phyloP scores from a whole-genome alignment of 768 basidiomycete species.

The Lactifluus subvellereus region DNA sequence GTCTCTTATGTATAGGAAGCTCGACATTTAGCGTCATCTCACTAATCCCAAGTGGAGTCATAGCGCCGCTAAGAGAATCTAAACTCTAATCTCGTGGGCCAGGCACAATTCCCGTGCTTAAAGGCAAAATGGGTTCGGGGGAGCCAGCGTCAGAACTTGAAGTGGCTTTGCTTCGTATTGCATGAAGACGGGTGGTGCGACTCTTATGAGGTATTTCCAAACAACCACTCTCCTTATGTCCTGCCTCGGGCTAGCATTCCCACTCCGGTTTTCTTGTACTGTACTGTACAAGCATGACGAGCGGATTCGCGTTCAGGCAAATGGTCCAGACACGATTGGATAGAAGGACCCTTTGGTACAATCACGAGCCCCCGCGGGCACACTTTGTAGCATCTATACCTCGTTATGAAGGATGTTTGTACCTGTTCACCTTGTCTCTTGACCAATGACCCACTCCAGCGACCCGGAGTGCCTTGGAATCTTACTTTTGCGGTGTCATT shows the following conservation, averaged over 20 bases:
- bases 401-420: no score
- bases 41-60: neutral
- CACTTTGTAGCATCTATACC: neutral
- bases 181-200: no score
- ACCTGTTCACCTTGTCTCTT: neutral
- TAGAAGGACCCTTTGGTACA: neutral
- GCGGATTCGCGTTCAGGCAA: neutral
- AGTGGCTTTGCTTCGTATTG: no score
- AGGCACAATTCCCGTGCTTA: neutral
- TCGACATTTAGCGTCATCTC: neutral
- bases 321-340: neutral
- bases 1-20: neutral
- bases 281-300: no score
- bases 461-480: neutral
- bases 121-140: neutral
- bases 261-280: neutral
- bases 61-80: neutral
- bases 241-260: no score
- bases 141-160: neutral
- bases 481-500: no score
- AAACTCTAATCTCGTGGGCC: neutral
- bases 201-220: no score
- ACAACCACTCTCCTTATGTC: no score
- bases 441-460: neutral
- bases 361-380: neutral